These are phyloP conservation scores for Kingdonia uniflora DNA, from an alignment of 164 flowering plant genomes.

Conservation along the genomic window DNA sequence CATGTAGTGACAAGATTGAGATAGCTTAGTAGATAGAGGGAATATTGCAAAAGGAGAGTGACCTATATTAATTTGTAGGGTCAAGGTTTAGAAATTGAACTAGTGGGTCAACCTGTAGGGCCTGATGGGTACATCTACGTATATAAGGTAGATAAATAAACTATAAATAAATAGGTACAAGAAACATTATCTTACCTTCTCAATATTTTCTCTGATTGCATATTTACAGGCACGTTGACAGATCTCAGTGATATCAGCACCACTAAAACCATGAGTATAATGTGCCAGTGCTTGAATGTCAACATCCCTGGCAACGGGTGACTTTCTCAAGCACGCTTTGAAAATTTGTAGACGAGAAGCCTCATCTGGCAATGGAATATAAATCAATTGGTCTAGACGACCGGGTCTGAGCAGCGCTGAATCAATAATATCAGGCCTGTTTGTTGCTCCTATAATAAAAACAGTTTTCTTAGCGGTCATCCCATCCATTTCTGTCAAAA, in stretches of 20 bases:
- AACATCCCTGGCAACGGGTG: slow-evolving; percentile 46
- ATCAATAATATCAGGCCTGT: slow-evolving; percentile 64
- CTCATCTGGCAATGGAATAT: slow-evolving; percentile 62
- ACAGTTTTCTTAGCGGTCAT: slow-evolving; percentile 65
- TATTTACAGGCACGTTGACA: slow-evolving; percentile 67
- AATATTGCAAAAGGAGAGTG: too few relatives aligned
- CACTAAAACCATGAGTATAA: slow-evolving; percentile 55
- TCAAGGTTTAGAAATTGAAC: too few relatives aligned
- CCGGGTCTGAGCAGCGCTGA: slow-evolving; percentile 67
- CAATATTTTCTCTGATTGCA: slow-evolving; percentile 60
- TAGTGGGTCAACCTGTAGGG: too few relatives aligned
- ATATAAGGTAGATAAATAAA: too few relatives aligned
- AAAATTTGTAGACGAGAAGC: slow-evolving; percentile 55
- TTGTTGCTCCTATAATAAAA: slow-evolving; percentile 62
- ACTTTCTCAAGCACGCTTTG: slow-evolving; percentile 49
- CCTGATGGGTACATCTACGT: too few relatives aligned
- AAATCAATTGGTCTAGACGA: slow-evolving; percentile 55
- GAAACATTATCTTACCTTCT: slow-evolving; percentile 26
- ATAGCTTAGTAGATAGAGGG: too few relatives aligned
- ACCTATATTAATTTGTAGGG: too few relatives aligned
- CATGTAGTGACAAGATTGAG: too few relatives aligned
- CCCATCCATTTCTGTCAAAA: slow-evolving; percentile 69
- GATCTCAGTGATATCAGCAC: slow-evolving; percentile 63
- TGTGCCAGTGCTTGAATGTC: slow-evolving; percentile 43
- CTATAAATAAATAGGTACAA: too few relatives aligned